A percentile compares a stretch with the other conserved stretches of the same genome.
Conservation (phyloP, 148 eudicot genomes). For the Pouteria glomerata region DNA sequence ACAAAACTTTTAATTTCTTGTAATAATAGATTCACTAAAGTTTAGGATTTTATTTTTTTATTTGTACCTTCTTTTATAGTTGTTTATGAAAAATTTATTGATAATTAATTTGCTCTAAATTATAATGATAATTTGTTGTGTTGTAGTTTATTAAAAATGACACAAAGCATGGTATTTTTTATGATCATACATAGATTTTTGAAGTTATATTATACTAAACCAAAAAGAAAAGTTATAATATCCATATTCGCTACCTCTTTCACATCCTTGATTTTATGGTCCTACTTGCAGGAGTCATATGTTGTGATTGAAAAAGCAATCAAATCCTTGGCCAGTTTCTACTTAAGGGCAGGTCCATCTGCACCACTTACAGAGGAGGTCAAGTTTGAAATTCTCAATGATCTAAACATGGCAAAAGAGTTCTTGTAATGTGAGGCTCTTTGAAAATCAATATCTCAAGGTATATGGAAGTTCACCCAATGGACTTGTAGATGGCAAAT, state of each 20-base stretch:
- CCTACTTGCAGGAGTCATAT: conserved; percentile 63
- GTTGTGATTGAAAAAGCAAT: conserved; percentile 68
- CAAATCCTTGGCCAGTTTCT: conserved; percentile 71
- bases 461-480: not conserved
- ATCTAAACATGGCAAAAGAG: conserved; percentile 59
- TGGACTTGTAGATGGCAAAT: not conserved
- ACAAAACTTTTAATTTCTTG: no score
- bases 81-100: no score
- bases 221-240: no score
- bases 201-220: no score
- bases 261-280: not conserved
- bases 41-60: no score
- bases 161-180: no score
- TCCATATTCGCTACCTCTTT: not conserved
- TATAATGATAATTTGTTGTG: no score
- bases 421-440: conserved; percentile 36
- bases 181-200: no score
- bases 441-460: not conserved
- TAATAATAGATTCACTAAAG: no score
- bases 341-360: conserved; percentile 91
- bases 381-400: conserved; percentile 52
- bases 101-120: no score
- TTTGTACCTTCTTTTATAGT: no score
- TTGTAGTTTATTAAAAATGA: no score
- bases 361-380: conserved; percentile 71